A percentile compares a stretch with the other conserved stretches of the same genome.
Evolutionary conservation across 768 basidiomycete species (phyloP).

Genomic region (Myochromella boudieri): DNA sequence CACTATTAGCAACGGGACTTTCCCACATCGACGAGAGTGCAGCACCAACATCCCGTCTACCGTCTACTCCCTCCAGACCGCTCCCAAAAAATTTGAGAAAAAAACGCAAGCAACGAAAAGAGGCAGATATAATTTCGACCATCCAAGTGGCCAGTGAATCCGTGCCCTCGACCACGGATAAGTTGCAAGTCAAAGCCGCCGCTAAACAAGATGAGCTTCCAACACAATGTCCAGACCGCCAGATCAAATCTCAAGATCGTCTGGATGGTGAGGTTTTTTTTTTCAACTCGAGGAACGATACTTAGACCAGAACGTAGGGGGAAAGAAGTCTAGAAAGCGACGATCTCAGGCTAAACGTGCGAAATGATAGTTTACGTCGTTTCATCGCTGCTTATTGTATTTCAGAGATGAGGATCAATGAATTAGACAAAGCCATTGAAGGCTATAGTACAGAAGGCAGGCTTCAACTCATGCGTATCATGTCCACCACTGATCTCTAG

Average conservation of each 20-base stretch:
- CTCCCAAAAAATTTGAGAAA: constrained; percentile 1
- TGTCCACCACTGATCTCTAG: too few relatives aligned
- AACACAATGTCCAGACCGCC: too few relatives aligned
- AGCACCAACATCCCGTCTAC: background rate
- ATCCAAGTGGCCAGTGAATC: background rate
- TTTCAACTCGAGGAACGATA: background rate
- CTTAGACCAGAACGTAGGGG: constrained; percentile 8
- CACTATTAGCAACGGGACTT: background rate
- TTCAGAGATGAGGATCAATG: background rate
- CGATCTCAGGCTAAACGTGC: constrained; percentile 2
- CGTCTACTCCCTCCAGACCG: background rate
- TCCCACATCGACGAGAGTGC: background rate
- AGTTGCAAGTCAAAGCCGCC: too few relatives aligned
- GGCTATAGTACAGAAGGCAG: background rate
- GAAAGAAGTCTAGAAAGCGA: constrained; percentile 3
- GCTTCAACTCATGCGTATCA: too few relatives aligned
- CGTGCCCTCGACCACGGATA: background rate
- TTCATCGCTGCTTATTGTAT: background rate
- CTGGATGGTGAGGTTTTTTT: background rate
- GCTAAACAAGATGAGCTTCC: too few relatives aligned
- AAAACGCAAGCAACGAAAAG: background rate
- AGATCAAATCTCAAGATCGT: background rate
- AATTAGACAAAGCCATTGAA: background rate
- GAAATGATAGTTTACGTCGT: background rate
- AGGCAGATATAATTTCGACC: too few relatives aligned